Evolutionary conservation across 768 basidiomycete genomes (phyloP).

Genomic region (Lactarius deliciosus): DNA sequence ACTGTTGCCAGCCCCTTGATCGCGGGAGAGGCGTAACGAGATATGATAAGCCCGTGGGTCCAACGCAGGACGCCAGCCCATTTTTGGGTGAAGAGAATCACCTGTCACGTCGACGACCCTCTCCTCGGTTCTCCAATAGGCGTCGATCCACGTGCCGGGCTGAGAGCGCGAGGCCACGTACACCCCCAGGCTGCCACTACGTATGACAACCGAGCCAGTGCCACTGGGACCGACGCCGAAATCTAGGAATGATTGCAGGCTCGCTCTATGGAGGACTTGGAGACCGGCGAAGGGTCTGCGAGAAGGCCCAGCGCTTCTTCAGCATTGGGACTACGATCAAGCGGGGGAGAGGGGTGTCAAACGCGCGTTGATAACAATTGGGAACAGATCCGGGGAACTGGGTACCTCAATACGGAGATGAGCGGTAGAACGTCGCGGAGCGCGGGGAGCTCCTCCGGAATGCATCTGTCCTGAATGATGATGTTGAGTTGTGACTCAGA

Average conservation of each 20-base stretch:
- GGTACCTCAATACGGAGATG: constrained; percentile 69
- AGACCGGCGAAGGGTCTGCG: constrained; percentile 50
- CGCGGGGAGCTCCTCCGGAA: constrained; percentile 74
- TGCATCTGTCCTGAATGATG: constrained; percentile 62
- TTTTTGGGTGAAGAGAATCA: constrained; percentile 33
- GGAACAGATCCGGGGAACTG: constrained; percentile 6
- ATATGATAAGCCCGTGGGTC: constrained; percentile 16
- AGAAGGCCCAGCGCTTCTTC: constrained; percentile 75
- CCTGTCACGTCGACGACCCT: constrained; percentile 83
- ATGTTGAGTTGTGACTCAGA: constrained; percentile 17
- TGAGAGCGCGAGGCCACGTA: constrained; percentile 51
- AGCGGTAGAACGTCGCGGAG: constrained; percentile 56
- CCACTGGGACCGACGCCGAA: constrained; percentile 54
- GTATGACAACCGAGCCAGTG: constrained; percentile 65
- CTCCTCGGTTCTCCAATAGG: constrained; percentile 61
- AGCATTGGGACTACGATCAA: constrained; percentile 64
- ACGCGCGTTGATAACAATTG: background rate
- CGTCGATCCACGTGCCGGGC: constrained; percentile 63
- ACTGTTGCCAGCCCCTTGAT: constrained; percentile 81
- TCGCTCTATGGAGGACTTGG: constrained; percentile 56
- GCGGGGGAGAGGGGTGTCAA: background rate
- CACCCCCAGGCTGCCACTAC: constrained; percentile 71
- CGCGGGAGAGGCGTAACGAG: constrained; percentile 11
- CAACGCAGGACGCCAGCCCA: constrained; percentile 16
- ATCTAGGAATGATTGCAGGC: constrained; percentile 64